Evolutionary conservation across 495 filamentous ascomycete species (phyloP), one percentile per base, ranked within the genome.

Genomic region (Parathielavia hyrcaniae): DNA sequence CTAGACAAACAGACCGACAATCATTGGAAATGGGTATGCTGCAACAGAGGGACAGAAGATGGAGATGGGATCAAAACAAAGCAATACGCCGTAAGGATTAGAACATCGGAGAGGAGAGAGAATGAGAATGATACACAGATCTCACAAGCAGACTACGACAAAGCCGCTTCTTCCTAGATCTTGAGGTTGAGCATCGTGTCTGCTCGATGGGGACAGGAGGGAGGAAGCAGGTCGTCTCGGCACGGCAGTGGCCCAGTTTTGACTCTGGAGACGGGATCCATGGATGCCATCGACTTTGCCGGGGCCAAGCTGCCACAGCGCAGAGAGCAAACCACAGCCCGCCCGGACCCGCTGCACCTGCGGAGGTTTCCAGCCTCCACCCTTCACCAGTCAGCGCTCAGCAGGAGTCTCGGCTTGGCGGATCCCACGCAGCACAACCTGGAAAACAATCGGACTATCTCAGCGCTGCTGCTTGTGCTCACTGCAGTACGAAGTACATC

Each of bases 161-260:
- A 69, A 76, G 75, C 71, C 74, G 74, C 73, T 71, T 72, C 68
- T 69, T 71, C 72, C 65, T 72, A 76, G 68, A 76, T 74, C 68
- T 68, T 75, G 58, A 53, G 74, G 67, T 74, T 71, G 71, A 75
- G 67, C 75, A 77, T 77, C 64, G 62, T 71, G 66, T 63, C 73
- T 62, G 73, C 71, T 76, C 73, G 71, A 73, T 77, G 61, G 67
- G 63, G 68, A 63, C 65, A 64, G 57, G 67, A 67, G 59, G 54
- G 63, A 69, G 57, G 66, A 67, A 60, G 61, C 61, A 64, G 55
- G 57, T 49, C 55, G 46, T 66, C 61, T 67, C 63, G 67, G 68
- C 66, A 70, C 66, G 69, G 64, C 48, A 47, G 32, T 59, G 52
- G 70, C 69, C 36, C 59, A 73, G 70, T 77, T 77, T 76, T 77